Conservation (phyloP, 176 grass and related monocot genomes). For the Coix lacrymajobi region DNA sequence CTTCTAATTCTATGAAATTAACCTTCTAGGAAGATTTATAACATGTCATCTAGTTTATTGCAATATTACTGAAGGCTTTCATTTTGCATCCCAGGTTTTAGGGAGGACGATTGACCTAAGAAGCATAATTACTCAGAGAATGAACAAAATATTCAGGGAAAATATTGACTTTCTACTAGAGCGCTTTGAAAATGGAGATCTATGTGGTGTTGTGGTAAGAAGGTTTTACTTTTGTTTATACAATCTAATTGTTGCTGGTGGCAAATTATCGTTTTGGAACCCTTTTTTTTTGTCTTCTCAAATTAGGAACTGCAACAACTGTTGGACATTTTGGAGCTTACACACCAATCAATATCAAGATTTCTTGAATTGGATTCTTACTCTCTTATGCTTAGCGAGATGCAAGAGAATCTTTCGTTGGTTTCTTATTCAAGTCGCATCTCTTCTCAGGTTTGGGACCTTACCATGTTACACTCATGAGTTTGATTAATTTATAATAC, state of each 20-base stretch:
- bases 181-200: slow-evolving; percentile 80
- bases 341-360: slow-evolving; percentile 81
- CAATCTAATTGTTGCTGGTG: slow-evolving; percentile 4
- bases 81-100: slow-evolving; percentile 55
- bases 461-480: slow-evolving; percentile 8
- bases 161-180: slow-evolving; percentile 95
- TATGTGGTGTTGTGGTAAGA: slow-evolving; percentile 90
- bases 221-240: slow-evolving; percentile 18
- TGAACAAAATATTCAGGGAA: slow-evolving; percentile 95
- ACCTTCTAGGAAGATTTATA: neutral
- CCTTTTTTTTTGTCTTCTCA: neutral
- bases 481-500: neutral
- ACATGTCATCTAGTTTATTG: neutral
- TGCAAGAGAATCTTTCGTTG: slow-evolving; percentile 96
- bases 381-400: slow-evolving; percentile 86
- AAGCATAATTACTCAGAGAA: slow-evolving; percentile 92
- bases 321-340: slow-evolving; percentile 94
- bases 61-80: slow-evolving; percentile 11
- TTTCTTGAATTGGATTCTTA: slow-evolving; percentile 95
- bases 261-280: neutral
- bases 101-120: slow-evolving; percentile 93
- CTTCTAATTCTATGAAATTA: neutral
- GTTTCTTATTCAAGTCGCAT: slow-evolving; percentile 98
- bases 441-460: slow-evolving; percentile 69
- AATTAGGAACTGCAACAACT: slow-evolving; percentile 87